phyloP scores from a whole-genome alignment of 257 asterid genomes.

The Gardenia jasminoides region DNA sequence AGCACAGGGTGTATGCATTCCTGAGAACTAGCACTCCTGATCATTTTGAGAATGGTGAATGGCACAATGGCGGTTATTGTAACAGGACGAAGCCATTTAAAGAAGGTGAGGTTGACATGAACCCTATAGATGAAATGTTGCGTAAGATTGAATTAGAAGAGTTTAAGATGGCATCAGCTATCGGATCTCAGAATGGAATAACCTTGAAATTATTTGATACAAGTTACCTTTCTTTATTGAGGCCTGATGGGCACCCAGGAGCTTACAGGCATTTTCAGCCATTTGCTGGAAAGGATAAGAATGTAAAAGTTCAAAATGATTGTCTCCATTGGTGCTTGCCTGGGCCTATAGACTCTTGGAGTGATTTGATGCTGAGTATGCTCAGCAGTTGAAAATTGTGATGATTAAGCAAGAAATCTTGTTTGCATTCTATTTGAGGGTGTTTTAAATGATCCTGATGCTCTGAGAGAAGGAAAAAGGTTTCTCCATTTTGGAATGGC shows the following conservation, averaged over 20 bases:
- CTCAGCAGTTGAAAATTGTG: conserved; percentile 5
- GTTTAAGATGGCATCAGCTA: conserved; percentile 31
- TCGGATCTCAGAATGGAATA: conserved; percentile 26
- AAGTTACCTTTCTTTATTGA: conserved; percentile 45
- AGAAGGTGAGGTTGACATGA: conserved; percentile 40
- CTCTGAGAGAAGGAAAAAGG: background rate
- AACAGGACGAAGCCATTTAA: conserved; percentile 58
- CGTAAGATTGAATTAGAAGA: conserved; percentile 55
- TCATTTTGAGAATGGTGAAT: conserved; percentile 76
- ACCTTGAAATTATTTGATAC: conserved; percentile 50
- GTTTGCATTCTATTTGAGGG: background rate
- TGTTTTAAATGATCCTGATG: background rate
- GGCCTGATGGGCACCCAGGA: conserved; percentile 91
- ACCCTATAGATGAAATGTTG: conserved; percentile 35
- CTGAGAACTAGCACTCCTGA: conserved; percentile 62
- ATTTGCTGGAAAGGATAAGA: conserved; percentile 41
- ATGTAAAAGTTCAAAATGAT: conserved; percentile 67
- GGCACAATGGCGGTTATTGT: conserved; percentile 75
- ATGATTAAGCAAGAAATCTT: background rate
- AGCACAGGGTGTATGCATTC: conserved; percentile 33
- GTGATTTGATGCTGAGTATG: conserved; percentile 74
- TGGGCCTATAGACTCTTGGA: conserved; percentile 96
- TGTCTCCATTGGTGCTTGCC: conserved; percentile 99
- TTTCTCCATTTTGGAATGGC: background rate
- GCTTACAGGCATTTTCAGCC: conserved; percentile 68